Conservation (phyloP, 495 filamentous ascomycete species). For the Penicillium riverlandense region DNA sequence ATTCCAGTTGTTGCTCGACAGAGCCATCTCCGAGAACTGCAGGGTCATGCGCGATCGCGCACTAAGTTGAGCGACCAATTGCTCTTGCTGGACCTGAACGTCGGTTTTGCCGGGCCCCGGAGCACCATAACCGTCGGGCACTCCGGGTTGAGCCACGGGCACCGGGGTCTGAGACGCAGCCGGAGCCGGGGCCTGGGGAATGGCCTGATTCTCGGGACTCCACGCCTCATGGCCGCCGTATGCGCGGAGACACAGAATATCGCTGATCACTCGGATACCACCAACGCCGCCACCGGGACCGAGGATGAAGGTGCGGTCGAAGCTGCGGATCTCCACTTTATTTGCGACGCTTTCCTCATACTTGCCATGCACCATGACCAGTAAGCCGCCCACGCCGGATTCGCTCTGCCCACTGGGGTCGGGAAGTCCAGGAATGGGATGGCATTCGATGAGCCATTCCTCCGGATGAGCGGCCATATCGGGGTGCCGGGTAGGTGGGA, state of each 20-base stretch:
- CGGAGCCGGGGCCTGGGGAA: slow-evolving; percentile 10
- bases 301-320: slow-evolving; percentile 78
- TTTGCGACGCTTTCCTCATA: slow-evolving; percentile 63
- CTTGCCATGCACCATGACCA: slow-evolving; percentile 74
- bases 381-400: slow-evolving; percentile 65
- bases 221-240: slow-evolving; percentile 58
- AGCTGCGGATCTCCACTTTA: slow-evolving; percentile 60
- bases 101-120: slow-evolving; percentile 32
- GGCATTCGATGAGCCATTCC: slow-evolving; percentile 78
- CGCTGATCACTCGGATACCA: slow-evolving; percentile 70
- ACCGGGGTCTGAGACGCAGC: not conserved
- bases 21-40: slow-evolving; percentile 63
- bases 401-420: slow-evolving; percentile 60
- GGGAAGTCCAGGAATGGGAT: slow-evolving; percentile 61
- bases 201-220: slow-evolving; percentile 37
- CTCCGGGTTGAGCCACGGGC: slow-evolving; percentile 11
- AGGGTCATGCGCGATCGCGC: slow-evolving; percentile 64
- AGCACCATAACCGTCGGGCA: slow-evolving; percentile 34
- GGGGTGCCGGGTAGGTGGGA: slow-evolving; percentile 74
- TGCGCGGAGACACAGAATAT: slow-evolving; percentile 64
- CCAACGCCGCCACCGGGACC: slow-evolving; percentile 60
- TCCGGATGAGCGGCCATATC: slow-evolving; percentile 51
- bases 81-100: slow-evolving; percentile 47
- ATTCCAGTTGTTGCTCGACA: slow-evolving; percentile 67
- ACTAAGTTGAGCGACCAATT: slow-evolving; percentile 58